A percentile compares a stretch with the other conserved stretches of the same genome.
These are phyloP conservation scores for Syzygium malaccense DNA, from an alignment of 441 rosid genomes.

Conservation along the genomic window DNA sequence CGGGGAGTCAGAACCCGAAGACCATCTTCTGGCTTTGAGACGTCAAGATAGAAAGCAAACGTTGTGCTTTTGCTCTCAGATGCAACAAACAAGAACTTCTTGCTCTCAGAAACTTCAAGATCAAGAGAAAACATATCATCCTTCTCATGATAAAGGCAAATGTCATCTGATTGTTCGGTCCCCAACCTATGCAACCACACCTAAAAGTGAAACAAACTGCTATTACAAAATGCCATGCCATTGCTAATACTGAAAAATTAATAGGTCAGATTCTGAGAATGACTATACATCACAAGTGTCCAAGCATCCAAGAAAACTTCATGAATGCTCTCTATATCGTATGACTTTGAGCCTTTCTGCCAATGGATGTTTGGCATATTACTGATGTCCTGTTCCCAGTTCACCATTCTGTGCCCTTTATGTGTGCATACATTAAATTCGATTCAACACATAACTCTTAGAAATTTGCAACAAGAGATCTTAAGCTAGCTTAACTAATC, in stretches of 20 bases:
- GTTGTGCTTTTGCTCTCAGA: constrained; percentile 79
- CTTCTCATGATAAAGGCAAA: constrained; percentile 79
- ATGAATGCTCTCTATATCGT: neutral
- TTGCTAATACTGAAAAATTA: neutral
- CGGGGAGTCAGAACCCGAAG: constrained; percentile 72
- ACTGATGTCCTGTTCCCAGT: neutral
- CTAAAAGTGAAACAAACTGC: constrained; percentile 30
- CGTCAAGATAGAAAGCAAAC: constrained; percentile 55
- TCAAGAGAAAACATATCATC: constrained; percentile 76
- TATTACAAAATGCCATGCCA: neutral
- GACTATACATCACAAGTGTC: neutral
- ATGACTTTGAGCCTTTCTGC: neutral
- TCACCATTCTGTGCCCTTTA: neutral
- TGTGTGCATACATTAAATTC: neutral
- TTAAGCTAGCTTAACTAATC: neutral
- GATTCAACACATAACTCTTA: neutral
- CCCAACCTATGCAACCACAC: constrained; percentile 91
- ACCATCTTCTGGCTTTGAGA: constrained; percentile 60
- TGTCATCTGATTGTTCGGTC: constrained; percentile 55
- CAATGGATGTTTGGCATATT: neutral
- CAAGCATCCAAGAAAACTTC: neutral
- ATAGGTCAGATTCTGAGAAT: neutral
- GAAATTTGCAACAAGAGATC: neutral
- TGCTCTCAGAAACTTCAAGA: constrained; percentile 69
- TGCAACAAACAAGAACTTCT: constrained; percentile 54